These are phyloP conservation scores for Ogataea chonburiensis DNA, from an alignment of 805 yeast genomes.

Conservation along the genomic window DNA sequence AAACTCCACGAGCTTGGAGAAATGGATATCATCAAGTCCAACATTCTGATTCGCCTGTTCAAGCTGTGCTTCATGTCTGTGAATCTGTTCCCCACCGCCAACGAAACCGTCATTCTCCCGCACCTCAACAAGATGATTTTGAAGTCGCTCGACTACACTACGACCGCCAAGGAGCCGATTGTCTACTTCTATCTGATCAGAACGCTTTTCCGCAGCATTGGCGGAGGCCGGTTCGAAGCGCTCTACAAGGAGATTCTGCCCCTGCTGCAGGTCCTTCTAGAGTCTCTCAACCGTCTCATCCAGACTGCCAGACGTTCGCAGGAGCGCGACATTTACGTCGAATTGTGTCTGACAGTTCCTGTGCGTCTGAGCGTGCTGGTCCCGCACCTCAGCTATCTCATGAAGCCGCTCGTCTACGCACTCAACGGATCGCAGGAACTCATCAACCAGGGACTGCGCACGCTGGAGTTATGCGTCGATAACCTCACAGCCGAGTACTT, in stretches of 20 bases:
- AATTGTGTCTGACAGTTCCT: slow-evolving; percentile 92
- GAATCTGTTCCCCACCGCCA: slow-evolving; percentile 80
- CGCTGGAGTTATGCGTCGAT: slow-evolving; percentile 93
- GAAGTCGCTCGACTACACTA: slow-evolving; percentile 72
- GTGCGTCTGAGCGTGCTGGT: slow-evolving; percentile 91
- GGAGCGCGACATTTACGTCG: slow-evolving; percentile 93
- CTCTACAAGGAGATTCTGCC: slow-evolving; percentile 93
- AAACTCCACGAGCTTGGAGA: slow-evolving; percentile 79
- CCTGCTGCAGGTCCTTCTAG: slow-evolving; percentile 78
- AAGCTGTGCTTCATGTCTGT: slow-evolving; percentile 96
- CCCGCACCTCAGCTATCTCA: slow-evolving; percentile 83
- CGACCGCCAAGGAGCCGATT: slow-evolving; percentile 86
- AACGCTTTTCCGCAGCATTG: slow-evolving; percentile 88
- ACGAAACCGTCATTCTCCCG: slow-evolving; percentile 85
- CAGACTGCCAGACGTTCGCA: slow-evolving; percentile 81
- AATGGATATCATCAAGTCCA: slow-evolving; percentile 71
- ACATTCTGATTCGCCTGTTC: slow-evolving; percentile 80
- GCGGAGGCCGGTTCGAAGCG: slow-evolving; percentile 94
- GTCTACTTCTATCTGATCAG: slow-evolving; percentile 86
- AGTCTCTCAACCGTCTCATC: slow-evolving; percentile 79
- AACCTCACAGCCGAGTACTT: slow-evolving; percentile 94
- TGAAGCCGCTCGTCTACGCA: slow-evolving; percentile 90
- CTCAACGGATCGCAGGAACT: slow-evolving; percentile 87
- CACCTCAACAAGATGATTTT: slow-evolving; percentile 82
- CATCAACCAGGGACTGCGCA: slow-evolving; percentile 90